Evolutionary conservation across 1,284 basidiomycete genomes (phyloP), one percentile per base, ranked within the genome.

Genomic region (Apiotrichum laibachii): DNA sequence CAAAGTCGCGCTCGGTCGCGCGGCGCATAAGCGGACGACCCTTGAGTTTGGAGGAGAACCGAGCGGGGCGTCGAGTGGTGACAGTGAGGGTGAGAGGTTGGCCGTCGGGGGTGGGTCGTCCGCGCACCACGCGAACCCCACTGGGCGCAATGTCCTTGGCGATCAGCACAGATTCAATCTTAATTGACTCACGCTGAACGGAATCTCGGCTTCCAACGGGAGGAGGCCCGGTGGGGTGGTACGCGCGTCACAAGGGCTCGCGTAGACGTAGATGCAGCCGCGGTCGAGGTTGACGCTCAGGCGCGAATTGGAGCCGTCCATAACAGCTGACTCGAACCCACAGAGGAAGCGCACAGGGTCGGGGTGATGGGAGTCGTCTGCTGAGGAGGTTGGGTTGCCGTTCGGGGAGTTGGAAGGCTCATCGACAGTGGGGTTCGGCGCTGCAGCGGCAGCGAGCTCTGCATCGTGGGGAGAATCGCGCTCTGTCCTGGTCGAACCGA

Each of bases 1-100:
- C 63, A 52, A 67, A 67, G 39, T 67, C 65, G 34, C 61, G 60
- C 49, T 67, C 65, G 0, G 65, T 67, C 43, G 59, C 63, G 10
- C 63, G 52, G 1, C 65, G 42, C 37, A 54, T 54, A 10, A 43
- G n/a, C 12, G 26, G 26, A 18, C 43, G 45, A 12, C 43, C 53
- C 22, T 56, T 52, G 33, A 63, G 26, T 11, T 53, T 48, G 19
- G 42, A 35, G 48, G 57, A 61, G 57, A 68, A 62, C 12, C 55
- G 42, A 6, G 62, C 64, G 10, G 66, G 66, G 19, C 66, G 58
- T 1, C 62, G 54, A 1, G 60, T 59, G 12, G 50, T 53, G 40
- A 66, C 55, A 6, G 64, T 64, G 33, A 68, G 49, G 12, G 53
- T 61, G 31, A 61, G 42, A 4, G 35, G 54, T 9, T 47, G 26